Base-by-base conservation (phyloP, 2,329 filamentous ascomycete genomes). In the Aspergillus awamori region DNA sequence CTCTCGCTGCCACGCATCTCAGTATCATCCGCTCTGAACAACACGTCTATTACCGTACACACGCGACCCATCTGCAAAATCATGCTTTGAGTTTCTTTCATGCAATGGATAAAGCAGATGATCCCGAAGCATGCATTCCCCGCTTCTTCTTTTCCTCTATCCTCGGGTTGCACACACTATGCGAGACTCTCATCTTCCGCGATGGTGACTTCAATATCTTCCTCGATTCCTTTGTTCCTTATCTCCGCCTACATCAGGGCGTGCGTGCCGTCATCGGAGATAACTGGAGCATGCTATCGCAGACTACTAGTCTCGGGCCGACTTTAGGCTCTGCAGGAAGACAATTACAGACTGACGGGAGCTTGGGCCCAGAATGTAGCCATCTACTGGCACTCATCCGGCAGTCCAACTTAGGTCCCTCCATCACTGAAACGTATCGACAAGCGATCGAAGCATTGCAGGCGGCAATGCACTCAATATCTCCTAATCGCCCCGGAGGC, bases 1-100 rank as follows among this genome's bases (percentile, higher is more conserved):
- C 80, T 38, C 65, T 81, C 47, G 72, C 79, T 4, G 80, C 82
- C 5, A 70, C 80, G 3, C 79, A 84, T 59, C 65, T 79, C 8
- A 76, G 74, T 58, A 73, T 70, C 5, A 61, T 75, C 4, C n/a
- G 67, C 72, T 39, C 70, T 73, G 58, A 81, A 77, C 64, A 81
- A 76, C 66, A 61, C 57, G 43, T 58, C 26, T 45, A 69, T 61
- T 70, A 71, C 48, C 53, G 64, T 57, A 59, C 70, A 62, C 61
- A 75, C 60, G 65, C 75, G 38, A 70, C 68, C 1, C 79, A 80
- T 45, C 72, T 83, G 6, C 67, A 68, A 47, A 69, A 53, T 4
- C 58, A 68, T 43, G 67, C 67, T 0, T 33, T 69, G 11, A 52
- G 52, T 2, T 47, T 58, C 1, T 69, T 69, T 20, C 65, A 68